These are phyloP conservation scores for Aspergillus quadricinctus DNA, from an alignment of 2,329 filamentous ascomycete species.

Conservation along the genomic window DNA sequence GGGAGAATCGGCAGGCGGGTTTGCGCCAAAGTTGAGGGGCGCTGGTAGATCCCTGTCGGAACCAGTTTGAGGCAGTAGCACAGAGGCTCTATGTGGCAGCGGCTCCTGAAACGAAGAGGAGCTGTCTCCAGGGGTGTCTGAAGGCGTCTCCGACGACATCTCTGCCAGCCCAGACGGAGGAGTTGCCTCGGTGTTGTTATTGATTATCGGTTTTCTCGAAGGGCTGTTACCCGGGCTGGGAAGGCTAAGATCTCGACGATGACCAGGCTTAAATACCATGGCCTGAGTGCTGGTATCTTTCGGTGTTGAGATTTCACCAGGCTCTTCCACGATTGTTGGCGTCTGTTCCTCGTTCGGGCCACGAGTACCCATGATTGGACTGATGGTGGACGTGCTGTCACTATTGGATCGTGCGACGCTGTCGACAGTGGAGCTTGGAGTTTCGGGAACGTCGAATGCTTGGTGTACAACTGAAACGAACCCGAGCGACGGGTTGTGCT, in stretches of 20 bases:
- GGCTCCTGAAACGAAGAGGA: constrained; percentile 4
- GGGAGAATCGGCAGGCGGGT: constrained; percentile 13
- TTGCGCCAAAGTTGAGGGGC: constrained; percentile 30
- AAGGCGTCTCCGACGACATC: constrained; percentile 36
- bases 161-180: constrained; percentile 44
- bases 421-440: constrained; percentile 50
- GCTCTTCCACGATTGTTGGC: constrained; percentile 54
- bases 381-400: constrained; percentile 59
- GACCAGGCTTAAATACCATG: constrained; percentile 48
- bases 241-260: constrained; percentile 55
- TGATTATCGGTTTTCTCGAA: constrained; percentile 54
- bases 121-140: constrained; percentile 18
- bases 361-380: constrained; percentile 56
- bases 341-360: constrained; percentile 41
- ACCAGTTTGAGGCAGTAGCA: constrained; percentile 4
- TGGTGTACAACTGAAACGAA: constrained; percentile 59
- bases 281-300: constrained; percentile 20
- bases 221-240: constrained; percentile 58
- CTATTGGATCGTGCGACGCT: constrained; percentile 58
- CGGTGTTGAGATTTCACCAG: constrained; percentile 30
- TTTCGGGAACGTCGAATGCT: constrained; percentile 59
- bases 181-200: constrained; percentile 33
- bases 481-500: constrained; percentile 52
- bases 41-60: constrained; percentile 23
- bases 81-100: constrained; percentile 1